phyloP scores from a whole-genome alignment of 805 yeast genomes.

The Wickerhamiella cacticola region DNA sequence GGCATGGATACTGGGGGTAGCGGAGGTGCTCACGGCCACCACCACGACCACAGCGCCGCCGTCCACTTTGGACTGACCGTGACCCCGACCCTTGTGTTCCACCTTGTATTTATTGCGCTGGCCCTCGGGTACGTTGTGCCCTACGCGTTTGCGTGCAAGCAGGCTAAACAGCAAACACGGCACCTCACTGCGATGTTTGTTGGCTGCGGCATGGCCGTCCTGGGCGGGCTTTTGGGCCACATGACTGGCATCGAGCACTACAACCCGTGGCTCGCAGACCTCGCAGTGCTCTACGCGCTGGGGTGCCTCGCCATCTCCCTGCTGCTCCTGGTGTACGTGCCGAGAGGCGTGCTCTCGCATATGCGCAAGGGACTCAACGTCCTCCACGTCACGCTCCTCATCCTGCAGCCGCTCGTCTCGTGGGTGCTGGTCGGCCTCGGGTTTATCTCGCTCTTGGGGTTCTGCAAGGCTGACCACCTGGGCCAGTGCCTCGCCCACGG shows the following conservation, averaged over 20 bases:
- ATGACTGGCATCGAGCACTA: conserved; percentile 28
- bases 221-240: conserved; percentile 33
- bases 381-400: conserved; percentile 26
- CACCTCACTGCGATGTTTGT: conserved; percentile 31
- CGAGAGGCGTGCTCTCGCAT: conserved; percentile 28
- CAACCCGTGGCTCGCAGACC: conserved; percentile 27
- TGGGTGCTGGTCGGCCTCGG: conserved; percentile 76
- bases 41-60: conserved; percentile 16
- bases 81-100: conserved; percentile 22
- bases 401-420: conserved; percentile 39
- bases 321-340: conserved; percentile 30
- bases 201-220: conserved; percentile 28
- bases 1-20: conserved; percentile 12
- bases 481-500: conserved; percentile 98
- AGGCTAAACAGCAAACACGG: conserved; percentile 27
- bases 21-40: neutral
- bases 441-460: conserved; percentile 73
- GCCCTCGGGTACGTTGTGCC: conserved; percentile 34
- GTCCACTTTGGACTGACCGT: conserved; percentile 17
- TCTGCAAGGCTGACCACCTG: conserved; percentile 69
- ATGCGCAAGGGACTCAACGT: conserved; percentile 25
- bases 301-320: conserved; percentile 30
- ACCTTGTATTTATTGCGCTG: conserved; percentile 28
- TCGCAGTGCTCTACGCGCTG: conserved; percentile 26
- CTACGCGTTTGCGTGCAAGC: conserved; percentile 32